Conservation (phyloP, 768 basidiomycete genomes). For the Phanerodontia chrysosporium region DNA sequence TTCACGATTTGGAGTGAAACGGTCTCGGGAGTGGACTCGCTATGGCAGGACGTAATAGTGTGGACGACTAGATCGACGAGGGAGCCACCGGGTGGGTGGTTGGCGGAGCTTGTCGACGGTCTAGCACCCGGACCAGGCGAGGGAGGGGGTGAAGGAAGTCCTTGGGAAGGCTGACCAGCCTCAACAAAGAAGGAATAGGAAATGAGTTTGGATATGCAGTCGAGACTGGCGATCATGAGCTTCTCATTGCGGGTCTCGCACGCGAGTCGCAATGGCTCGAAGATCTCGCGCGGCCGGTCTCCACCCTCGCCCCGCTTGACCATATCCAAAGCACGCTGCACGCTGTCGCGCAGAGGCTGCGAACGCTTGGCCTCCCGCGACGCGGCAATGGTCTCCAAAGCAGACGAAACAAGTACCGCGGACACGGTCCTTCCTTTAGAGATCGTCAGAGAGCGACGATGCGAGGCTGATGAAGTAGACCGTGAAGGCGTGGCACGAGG, state of each 20-base stretch:
- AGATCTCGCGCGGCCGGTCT: slow-evolving; percentile 79
- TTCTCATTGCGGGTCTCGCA: slow-evolving; percentile 94
- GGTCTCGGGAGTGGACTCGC: slow-evolving; percentile 81
- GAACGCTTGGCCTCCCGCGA: slow-evolving; percentile 90
- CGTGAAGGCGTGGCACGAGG: slow-evolving; percentile 17
- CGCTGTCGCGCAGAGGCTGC: slow-evolving; percentile 74
- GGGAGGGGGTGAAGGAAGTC: slow-evolving; percentile 69
- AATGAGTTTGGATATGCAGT: slow-evolving; percentile 96
- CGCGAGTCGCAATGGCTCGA: slow-evolving; percentile 92
- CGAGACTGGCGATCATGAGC: slow-evolving; percentile 93
- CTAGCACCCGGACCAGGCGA: slow-evolving; percentile 47
- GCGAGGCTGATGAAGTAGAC: slow-evolving; percentile 19
- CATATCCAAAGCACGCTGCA: slow-evolving; percentile 78
- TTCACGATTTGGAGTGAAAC: slow-evolving; percentile 97
- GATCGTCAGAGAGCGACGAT: slow-evolving; percentile 33
- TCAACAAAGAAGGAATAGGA: slow-evolving; percentile 97
- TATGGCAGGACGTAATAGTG: slow-evolving; percentile 90
- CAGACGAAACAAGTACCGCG: slow-evolving; percentile 75
- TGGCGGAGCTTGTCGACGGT: slow-evolving; percentile 35
- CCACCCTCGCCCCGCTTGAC: slow-evolving; percentile 72
- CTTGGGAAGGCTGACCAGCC: slow-evolving; percentile 28
- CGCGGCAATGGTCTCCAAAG: slow-evolving; percentile 78
- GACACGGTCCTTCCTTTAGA: slow-evolving; percentile 71
- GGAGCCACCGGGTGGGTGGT: slow-evolving; percentile 59
- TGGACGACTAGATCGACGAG: slow-evolving; percentile 92